Percentiles rank a stretch among this genome's conserved stretches.
These are phyloP conservation scores for Pilaira anomala DNA, from an alignment of 192 early-diverging fungal species.

Conservation along the genomic window DNA sequence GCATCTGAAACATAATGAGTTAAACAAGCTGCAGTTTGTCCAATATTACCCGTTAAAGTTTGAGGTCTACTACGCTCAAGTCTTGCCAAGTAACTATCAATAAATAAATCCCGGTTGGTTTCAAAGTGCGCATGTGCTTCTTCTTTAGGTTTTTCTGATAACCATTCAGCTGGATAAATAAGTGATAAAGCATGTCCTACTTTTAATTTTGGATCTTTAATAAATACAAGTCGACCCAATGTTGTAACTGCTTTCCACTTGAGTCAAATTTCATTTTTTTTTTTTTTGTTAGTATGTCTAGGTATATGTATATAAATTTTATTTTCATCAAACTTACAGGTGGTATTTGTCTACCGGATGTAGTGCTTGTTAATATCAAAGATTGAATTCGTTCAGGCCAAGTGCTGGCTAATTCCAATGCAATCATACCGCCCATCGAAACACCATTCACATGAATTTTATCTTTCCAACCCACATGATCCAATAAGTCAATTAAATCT, in stretches of 20 bases:
- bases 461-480: constrained; percentile 68
- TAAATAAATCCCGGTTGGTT: constrained; percentile 28
- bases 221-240: constrained; percentile 15
- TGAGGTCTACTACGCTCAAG: constrained; percentile 11
- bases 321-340: constrained; percentile 18
- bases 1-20: constrained; percentile 34
- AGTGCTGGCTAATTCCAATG: constrained; percentile 63
- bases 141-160: constrained; percentile 27
- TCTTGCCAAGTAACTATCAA: not conserved
- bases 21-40: constrained; percentile 34
- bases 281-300: not conserved
- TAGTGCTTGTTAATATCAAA: constrained; percentile 56
- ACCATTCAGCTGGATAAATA: constrained; percentile 42
- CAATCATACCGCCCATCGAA: constrained; percentile 82
- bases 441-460: constrained; percentile 77
- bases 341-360: constrained; percentile 47
- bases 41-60: constrained; percentile 30
- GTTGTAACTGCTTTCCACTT: constrained; percentile 28
- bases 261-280: not conserved
- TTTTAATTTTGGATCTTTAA: constrained; percentile 30
- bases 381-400: constrained; percentile 58
- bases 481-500: constrained; percentile 67
- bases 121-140: constrained; percentile 8
- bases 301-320: not conserved
- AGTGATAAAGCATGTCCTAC: constrained; percentile 32